Evolutionary conservation across 306 rosid species (phyloP).

Genomic region (Prunus dulcis): DNA sequence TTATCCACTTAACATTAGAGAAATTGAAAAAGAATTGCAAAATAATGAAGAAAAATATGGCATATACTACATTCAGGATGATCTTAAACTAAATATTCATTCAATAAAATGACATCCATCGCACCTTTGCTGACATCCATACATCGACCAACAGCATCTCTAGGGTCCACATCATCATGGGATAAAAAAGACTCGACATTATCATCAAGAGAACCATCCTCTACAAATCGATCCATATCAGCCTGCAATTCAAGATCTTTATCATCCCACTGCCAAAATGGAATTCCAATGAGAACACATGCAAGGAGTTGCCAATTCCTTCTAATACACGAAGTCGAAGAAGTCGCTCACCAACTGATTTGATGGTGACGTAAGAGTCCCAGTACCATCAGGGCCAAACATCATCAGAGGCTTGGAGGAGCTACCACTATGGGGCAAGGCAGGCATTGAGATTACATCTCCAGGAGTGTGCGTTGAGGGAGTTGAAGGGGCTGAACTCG

Average conservation of each 20-base stretch:
- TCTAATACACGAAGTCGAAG: constrained; percentile 23
- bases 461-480: constrained; percentile 99
- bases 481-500: constrained; percentile 98
- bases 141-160: constrained; percentile 89
- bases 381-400: constrained; percentile 77
- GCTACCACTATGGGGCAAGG: constrained; percentile 77
- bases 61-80: not conserved
- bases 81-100: constrained; percentile 4
- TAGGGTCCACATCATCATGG: constrained; percentile 90
- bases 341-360: constrained; percentile 84
- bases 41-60: constrained; percentile 10
- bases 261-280: constrained; percentile 99
- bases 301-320: constrained; percentile 60
- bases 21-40: constrained; percentile 1
- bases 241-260: constrained; percentile 99
- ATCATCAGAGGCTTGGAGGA: constrained; percentile 88
- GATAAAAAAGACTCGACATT: constrained; percentile 98
- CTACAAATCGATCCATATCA: constrained; percentile 95
- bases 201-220: constrained; percentile 93
- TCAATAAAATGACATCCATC: constrained; percentile 29
- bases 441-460: constrained; percentile 95
- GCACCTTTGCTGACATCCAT: constrained; percentile 99
- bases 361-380: constrained; percentile 87
- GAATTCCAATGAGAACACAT: constrained; percentile 75
- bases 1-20: not conserved